phyloP scores from a whole-genome alignment of 1,139 yeast species.

The Protomyces arabidopsidicola region DNA sequence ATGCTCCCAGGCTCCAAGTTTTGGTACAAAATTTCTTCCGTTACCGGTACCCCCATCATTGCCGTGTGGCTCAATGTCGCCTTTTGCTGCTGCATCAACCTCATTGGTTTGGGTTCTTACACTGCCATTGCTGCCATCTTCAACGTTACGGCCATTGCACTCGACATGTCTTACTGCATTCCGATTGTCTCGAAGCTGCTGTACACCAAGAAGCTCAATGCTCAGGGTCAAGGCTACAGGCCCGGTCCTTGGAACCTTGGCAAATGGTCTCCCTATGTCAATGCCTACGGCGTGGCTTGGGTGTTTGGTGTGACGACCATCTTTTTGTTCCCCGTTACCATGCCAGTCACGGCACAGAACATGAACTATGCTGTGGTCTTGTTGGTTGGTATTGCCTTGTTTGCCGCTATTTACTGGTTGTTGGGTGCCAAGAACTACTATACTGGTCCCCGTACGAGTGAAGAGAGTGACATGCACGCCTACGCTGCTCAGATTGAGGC shows the following conservation, averaged over 20 bases:
- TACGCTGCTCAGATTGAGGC: not conserved
- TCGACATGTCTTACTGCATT: slow-evolving; percentile 56
- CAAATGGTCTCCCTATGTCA: slow-evolving; percentile 43
- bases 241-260: slow-evolving; percentile 69
- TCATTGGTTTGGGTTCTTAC: slow-evolving; percentile 54
- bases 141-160: slow-evolving; percentile 57
- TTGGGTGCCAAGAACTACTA: slow-evolving; percentile 48
- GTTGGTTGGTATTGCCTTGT: slow-evolving; percentile 25
- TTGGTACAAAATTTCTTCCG: slow-evolving; percentile 25
- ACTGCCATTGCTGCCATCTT: slow-evolving; percentile 62
- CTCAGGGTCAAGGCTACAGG: slow-evolving; percentile 40
- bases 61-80: slow-evolving; percentile 29
- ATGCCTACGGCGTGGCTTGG: slow-evolving; percentile 35
- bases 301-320: slow-evolving; percentile 51
- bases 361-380: slow-evolving; percentile 63
- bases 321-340: slow-evolving; percentile 33
- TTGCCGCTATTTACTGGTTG: slow-evolving; percentile 28
- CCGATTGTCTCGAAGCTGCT: slow-evolving; percentile 41
- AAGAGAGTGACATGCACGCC: not conserved
- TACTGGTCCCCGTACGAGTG: slow-evolving; percentile 45
- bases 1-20: slow-evolving; percentile 62
- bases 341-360: slow-evolving; percentile 35
- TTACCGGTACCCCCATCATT: slow-evolving; percentile 27
- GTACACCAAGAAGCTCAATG: slow-evolving; percentile 42
- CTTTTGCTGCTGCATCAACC: slow-evolving; percentile 41